Evolutionary conservation across 345 rosid genomes (phyloP).

Genomic region (Mercurialis annua): DNA sequence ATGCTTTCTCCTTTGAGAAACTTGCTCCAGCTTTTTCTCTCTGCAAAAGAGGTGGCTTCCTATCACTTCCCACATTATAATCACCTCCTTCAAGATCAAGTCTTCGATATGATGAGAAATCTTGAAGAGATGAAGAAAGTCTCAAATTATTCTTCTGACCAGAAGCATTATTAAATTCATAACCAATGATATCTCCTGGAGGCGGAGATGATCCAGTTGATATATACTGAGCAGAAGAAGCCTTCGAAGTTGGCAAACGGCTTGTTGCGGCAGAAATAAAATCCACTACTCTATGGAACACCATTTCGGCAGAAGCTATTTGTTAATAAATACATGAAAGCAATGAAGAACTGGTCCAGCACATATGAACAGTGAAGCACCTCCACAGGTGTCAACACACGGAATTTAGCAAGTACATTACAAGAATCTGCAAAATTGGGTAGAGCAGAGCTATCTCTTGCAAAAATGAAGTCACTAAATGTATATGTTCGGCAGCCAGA

Average conservation of each 20-base stretch:
- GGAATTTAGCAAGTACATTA: no score
- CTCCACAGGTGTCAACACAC: no score
- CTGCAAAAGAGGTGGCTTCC: constrained; percentile 36
- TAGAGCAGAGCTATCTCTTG: no score
- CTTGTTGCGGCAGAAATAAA: constrained; percentile 40
- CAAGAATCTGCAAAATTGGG: no score
- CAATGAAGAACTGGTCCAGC: no score
- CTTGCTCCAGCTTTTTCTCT: constrained; percentile 58
- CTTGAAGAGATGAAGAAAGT: constrained; percentile 86
- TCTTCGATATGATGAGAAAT: constrained; percentile 55
- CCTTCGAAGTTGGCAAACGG: constrained; percentile 33
- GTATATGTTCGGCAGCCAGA: no score
- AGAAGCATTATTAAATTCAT: constrained; percentile 35
- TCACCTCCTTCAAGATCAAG: constrained; percentile 56
- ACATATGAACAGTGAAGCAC: no score
- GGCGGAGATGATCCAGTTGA: constrained; percentile 45
- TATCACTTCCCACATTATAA: constrained; percentile 38
- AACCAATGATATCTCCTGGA: constrained; percentile 34
- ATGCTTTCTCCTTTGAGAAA: constrained; percentile 80
- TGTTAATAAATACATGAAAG: no score
- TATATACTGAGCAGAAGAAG: constrained; percentile 42
- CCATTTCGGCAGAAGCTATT: constrained; percentile 37
- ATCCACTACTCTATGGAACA: constrained; percentile 55
- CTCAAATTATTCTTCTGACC: constrained; percentile 55
- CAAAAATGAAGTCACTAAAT: no score